These are phyloP conservation scores for Lagenaria siceraria DNA, from an alignment of 306 rosid genomes.

Conservation along the genomic window DNA sequence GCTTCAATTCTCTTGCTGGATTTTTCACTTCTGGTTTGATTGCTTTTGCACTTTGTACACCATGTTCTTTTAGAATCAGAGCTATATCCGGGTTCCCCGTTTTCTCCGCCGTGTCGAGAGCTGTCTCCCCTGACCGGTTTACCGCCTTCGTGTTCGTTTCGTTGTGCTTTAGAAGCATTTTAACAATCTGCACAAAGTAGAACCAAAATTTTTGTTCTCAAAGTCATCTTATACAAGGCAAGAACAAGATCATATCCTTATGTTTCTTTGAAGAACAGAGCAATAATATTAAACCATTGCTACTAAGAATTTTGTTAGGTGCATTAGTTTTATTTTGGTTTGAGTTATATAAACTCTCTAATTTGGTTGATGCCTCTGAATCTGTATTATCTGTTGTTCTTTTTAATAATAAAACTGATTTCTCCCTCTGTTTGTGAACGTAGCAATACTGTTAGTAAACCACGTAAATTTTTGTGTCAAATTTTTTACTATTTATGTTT, in stretches of 20 bases:
- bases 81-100: conserved; percentile 31
- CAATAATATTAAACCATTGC: not conserved
- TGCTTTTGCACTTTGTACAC: conserved; percentile 55
- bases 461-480: too few relatives aligned
- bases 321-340: not conserved
- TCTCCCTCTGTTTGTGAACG: too few relatives aligned
- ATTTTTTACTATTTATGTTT: too few relatives aligned
- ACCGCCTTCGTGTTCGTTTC: conserved; percentile 38
- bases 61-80: conserved; percentile 43
- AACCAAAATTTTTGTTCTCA: not conserved
- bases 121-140: conserved; percentile 65
- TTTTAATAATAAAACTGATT: too few relatives aligned
- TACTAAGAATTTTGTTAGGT: not conserved
- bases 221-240: too few relatives aligned
- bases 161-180: conserved; percentile 34
- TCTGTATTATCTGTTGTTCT: too few relatives aligned
- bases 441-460: too few relatives aligned
- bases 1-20: conserved; percentile 77
- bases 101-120: conserved; percentile 89
- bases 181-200: conserved; percentile 54
- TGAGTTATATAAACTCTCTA: too few relatives aligned
- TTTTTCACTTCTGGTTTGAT: conserved; percentile 38
- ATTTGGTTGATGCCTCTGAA: too few relatives aligned
- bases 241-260: not conserved
- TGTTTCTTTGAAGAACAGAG: not conserved